These are phyloP conservation scores for Colletotrichum sp. DNA, from an alignment of 2,329 filamentous ascomycete genomes.

Conservation along the genomic window DNA sequence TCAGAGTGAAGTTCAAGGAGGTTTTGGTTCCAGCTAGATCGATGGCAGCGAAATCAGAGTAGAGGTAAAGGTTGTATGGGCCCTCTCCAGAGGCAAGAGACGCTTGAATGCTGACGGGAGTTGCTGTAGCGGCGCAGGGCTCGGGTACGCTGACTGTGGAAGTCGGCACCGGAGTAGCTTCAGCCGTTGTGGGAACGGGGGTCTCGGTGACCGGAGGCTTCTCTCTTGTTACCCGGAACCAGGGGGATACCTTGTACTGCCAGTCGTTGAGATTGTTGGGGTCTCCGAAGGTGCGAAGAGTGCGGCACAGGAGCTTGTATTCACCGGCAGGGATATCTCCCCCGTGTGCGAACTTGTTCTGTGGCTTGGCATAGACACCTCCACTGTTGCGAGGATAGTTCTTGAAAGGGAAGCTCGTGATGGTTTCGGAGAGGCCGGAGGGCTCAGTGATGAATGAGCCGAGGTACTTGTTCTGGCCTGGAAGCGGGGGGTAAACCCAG, in stretches of 20 bases:
- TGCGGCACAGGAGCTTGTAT: slow-evolving; percentile 22
- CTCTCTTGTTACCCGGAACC: slow-evolving; percentile 19
- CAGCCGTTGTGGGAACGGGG: not conserved
- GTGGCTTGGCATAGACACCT: not conserved
- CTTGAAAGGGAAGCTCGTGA: not conserved
- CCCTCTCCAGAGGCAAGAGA: slow-evolving; percentile 5
- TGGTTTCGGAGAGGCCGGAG: not conserved
- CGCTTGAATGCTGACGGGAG: slow-evolving; percentile 1
- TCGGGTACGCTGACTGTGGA: not conserved
- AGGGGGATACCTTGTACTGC: slow-evolving; percentile 22
- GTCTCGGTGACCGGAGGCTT: not conserved
- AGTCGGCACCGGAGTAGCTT: not conserved
- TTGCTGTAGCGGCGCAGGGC: not conserved
- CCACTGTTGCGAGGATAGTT: not conserved
- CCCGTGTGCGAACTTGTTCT: slow-evolving; percentile 13
- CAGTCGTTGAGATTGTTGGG: slow-evolving; percentile 20
- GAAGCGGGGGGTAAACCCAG: slow-evolving; percentile 4
- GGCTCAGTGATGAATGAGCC: not conserved
- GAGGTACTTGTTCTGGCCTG: slow-evolving; percentile 9
- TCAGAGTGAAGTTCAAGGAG: not conserved
- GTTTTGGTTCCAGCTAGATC: slow-evolving; percentile 7
- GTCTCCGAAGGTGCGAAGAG: slow-evolving; percentile 26
- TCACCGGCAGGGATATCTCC: slow-evolving; percentile 19
- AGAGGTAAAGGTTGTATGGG: slow-evolving; percentile 13
- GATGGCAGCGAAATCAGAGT: slow-evolving; percentile 20